These are phyloP conservation scores for Lichtheimia ornata DNA, from an alignment of 371 early-diverging fungal genomes.

Conservation along the genomic window DNA sequence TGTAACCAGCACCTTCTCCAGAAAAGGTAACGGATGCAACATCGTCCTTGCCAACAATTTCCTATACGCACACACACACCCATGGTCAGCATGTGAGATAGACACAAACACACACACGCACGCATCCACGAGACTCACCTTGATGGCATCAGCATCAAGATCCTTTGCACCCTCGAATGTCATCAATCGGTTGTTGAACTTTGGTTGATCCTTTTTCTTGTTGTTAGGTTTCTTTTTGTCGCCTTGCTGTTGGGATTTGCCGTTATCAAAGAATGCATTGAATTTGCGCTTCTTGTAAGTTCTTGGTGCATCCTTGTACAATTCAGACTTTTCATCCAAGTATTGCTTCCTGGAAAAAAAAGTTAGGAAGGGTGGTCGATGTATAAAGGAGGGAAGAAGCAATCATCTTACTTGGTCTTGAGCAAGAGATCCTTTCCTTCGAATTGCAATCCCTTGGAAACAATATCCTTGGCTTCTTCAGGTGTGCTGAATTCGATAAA, in stretches of 20 bases:
- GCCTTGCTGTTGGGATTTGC: neutral
- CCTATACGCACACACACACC: no score
- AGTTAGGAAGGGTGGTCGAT: neutral
- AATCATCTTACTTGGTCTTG: slow-evolving; percentile 44
- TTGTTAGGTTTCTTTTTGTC: neutral
- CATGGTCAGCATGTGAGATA: no score
- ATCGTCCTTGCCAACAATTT: slow-evolving; percentile 1
- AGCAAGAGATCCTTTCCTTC: slow-evolving; percentile 55
- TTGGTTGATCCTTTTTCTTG: neutral
- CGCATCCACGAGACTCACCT: neutral
- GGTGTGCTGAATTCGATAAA: slow-evolving; percentile 61
- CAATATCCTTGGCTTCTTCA: slow-evolving; percentile 57
- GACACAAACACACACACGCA: no score
- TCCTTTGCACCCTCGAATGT: slow-evolving; percentile 1
- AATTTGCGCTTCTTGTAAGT: slow-evolving; percentile 1
- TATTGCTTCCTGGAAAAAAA: slow-evolving; percentile 1
- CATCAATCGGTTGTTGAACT: slow-evolving; percentile 2
- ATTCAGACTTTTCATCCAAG: slow-evolving; percentile 16
- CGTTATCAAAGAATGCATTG: slow-evolving; percentile 16
- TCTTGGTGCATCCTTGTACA: slow-evolving; percentile 5
- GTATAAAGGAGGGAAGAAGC: no score
- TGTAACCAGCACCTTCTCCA: slow-evolving; percentile 6
- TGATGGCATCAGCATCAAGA: neutral
- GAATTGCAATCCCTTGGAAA: slow-evolving; percentile 46
- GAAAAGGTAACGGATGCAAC: neutral